These are phyloP conservation scores for Wickerhamomyces mucosus DNA, from an alignment of 805 yeast genomes.

Conservation along the genomic window DNA sequence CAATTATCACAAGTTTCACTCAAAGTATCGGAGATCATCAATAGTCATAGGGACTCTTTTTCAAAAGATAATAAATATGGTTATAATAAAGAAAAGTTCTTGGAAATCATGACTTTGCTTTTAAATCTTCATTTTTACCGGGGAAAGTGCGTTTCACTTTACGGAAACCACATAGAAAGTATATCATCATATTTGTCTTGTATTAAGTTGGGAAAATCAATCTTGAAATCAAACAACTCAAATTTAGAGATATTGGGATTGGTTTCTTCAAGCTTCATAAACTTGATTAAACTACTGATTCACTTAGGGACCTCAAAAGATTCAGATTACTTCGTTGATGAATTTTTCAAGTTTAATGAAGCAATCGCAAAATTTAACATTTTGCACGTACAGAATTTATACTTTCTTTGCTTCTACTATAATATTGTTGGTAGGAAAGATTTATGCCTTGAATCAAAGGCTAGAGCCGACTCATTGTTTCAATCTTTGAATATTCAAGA, in stretches of 20 bases:
- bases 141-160: conserved; percentile 10
- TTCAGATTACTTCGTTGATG: conserved; percentile 43
- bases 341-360: conserved; percentile 25
- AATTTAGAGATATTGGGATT: conserved; percentile 23
- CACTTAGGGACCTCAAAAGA: conserved; percentile 52
- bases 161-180: conserved; percentile 16
- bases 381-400: conserved; percentile 10
- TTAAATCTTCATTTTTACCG: conserved; percentile 10
- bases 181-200: conserved; percentile 36
- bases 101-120: conserved; percentile 6
- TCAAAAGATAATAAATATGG: conserved; percentile 9
- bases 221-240: conserved; percentile 31
- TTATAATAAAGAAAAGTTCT: conserved; percentile 5
- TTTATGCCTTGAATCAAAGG: conserved; percentile 3
- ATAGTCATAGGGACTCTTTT: conserved; percentile 1
- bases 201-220: conserved; percentile 42
- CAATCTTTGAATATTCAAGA: conserved; percentile 3
- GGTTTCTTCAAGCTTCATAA: conserved; percentile 29
- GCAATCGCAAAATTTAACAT: conserved; percentile 8
- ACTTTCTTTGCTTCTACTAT: conserved; percentile 14
- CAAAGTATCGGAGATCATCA: conserved; percentile 1
- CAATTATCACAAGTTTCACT: conserved; percentile 5
- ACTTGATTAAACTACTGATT: conserved; percentile 29
- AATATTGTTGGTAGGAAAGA: conserved; percentile 10
- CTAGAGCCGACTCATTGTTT: conserved; percentile 10